A percentile compares a stretch with the other conserved stretches of the same genome.
Evolutionary conservation across 768 basidiomycete species (phyloP).

Genomic region (Holtermanniella nyarrowii): DNA sequence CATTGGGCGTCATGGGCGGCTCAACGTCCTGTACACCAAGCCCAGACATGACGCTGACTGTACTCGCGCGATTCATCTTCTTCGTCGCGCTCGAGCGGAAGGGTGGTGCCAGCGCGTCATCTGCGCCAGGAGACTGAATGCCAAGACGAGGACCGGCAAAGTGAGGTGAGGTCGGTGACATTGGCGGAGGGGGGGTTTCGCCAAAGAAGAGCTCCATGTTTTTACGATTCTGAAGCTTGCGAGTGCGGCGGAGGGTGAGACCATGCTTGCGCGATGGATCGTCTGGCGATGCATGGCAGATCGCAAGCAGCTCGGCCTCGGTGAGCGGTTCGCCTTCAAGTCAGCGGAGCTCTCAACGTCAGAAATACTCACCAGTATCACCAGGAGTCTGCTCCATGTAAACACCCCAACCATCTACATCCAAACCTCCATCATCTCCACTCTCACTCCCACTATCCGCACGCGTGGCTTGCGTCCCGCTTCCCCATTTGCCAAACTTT

Average conservation of each 20-base stretch:
- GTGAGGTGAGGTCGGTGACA: conserved; percentile 42
- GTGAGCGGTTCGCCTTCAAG: conserved; percentile 61
- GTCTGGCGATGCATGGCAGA: conserved; percentile 72
- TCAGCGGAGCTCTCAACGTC: conserved; percentile 2
- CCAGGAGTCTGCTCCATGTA: conserved; percentile 53
- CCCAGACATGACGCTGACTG: conserved; percentile 85
- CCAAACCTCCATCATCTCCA: conserved; percentile 55
- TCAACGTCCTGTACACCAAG: conserved; percentile 65
- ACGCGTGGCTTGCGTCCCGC: conserved; percentile 32
- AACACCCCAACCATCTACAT: conserved; percentile 82
- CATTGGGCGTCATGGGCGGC: conserved; percentile 52
- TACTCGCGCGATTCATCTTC: conserved; percentile 81
- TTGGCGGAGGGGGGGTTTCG: conserved; percentile 43
- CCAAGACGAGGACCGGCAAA: conserved; percentile 31
- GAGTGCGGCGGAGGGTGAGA: conserved; percentile 56
- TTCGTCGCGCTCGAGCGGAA: conserved; percentile 35
- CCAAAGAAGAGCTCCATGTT: conserved; percentile 48
- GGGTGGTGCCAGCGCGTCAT: conserved; percentile 25
- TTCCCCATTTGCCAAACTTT: conserved; percentile 64
- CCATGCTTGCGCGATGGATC: conserved; percentile 71
- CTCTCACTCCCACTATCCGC: conserved; percentile 52
- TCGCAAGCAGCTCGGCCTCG: conserved; percentile 65
- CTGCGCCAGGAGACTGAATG: conserved; percentile 19
- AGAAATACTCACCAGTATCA: conserved; percentile 43
- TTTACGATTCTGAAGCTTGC: conserved; percentile 40